Evolutionary conservation across 2,329 filamentous ascomycete species (phyloP), one percentile per base, ranked within the genome.

Genomic region (Elsinoe ampelina): DNA sequence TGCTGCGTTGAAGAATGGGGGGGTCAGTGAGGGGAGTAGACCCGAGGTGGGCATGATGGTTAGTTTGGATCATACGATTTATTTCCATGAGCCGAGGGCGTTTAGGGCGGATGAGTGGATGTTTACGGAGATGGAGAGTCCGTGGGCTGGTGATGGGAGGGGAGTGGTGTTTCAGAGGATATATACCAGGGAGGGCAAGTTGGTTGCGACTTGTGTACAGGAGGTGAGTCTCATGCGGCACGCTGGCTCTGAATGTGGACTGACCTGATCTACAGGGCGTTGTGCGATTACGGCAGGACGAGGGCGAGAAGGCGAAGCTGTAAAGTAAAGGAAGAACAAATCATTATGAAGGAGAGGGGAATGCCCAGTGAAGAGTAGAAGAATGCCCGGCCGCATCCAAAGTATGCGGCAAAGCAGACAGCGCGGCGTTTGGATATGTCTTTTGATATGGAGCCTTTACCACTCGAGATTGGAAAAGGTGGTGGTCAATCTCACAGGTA

Each of bases 41-140:
- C 83, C 82, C 3, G 75, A 79, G 65, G 73, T 92, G 51, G 87
- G 87, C n/a, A 93, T 93, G 88, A 83, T 90, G 79, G 87, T 93
- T 54, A 86, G 82, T 62, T 72, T 92, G 54, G 88, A 93, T 67
- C 88, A 93, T 60, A 75, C 74, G 26, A 79, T 80, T 43, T 79
- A 79, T 63, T 80, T 80, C 65, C 77, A 80, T 61, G 71, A 72
- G 51, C 75, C 75, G n/a, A 68, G 71, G 32, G 70, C 67, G 15
- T 79, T 78, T 64, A 66, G 73, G 35, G 76, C 76, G 35, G 77
- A 80, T 57, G 76, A 90, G 70, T 91, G 87, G 87, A 85, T 90
- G 80, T 83, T 89, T 63, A 80, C 79, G 17, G 87, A 91, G 74
- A 88, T 88, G 80, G 80, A 87, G 71, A 89, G 82, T 57, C 86